Base-by-base conservation (phyloP, 164 flowering plant species). In the Platanus orientalis region DNA sequence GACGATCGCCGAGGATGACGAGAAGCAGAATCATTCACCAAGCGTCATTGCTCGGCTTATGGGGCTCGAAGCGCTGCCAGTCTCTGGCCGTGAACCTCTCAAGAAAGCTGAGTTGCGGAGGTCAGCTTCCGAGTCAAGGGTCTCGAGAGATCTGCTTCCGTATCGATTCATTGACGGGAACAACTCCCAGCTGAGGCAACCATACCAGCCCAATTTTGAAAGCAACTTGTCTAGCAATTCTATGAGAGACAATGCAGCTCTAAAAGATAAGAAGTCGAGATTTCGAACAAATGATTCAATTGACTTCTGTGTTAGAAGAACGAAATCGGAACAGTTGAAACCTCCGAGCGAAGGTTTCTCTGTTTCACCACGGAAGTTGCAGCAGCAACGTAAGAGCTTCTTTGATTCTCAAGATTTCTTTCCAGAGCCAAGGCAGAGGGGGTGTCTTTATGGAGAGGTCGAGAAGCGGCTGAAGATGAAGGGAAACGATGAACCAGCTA, bases 121-220 rank as follows among this genome's bases (percentile, higher is more conserved):
- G 79, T 94, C 96, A 10, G 90, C 96, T 2, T 94, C 99, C 19
- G 97, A 94, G 63, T 88, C 96, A 2, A 76, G 99, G 69, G 94
- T 78, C 4, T 67, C 80, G 12, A 82, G 75, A 68, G 91, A 86
- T 72, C 70, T 79, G 58, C 52, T 75, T 45, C 79, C 63, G 49
- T 65, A 53, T 23, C 81, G 80, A 17, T 79, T 68, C 62, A 54
- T 74, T 6, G 88, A 81, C 25, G 73, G 76, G 0, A 71, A 74
- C 47, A 58, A 64, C 32, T 69, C 68, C 32, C 84, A 71, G 58
- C 30, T 44, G 24, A 74, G 60, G 54, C 76, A 56, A n/a, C 20
- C 56, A 20, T 54, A 45, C 40, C 76, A 57, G 26, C 32, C 54
- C 39, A 68, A 63, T 59, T 21, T 23, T 0, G 67, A 65, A 26